Conservation (phyloP, 1,139 yeast genomes). For the Hemisphaericaspora subhashii region DNA sequence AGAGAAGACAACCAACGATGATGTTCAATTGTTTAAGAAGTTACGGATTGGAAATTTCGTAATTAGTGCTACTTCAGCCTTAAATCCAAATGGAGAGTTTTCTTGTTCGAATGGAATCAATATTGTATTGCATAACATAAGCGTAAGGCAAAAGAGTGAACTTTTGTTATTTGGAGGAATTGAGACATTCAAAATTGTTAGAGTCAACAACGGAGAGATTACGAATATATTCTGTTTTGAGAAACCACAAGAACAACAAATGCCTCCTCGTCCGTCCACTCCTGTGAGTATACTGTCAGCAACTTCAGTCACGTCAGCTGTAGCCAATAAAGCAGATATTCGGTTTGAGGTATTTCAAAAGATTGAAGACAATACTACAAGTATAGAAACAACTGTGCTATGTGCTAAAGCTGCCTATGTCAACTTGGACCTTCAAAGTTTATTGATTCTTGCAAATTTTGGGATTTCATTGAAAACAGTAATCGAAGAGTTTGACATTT, state of each 20-base stretch:
- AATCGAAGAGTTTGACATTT: slow-evolving; percentile 9
- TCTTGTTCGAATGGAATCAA: slow-evolving; percentile 27
- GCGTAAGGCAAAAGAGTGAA: slow-evolving; percentile 43
- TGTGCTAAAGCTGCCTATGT: slow-evolving; percentile 44
- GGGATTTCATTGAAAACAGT: slow-evolving; percentile 9
- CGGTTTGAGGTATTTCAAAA: slow-evolving; percentile 50
- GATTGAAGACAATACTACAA: slow-evolving; percentile 17
- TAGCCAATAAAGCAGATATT: slow-evolving; percentile 42
- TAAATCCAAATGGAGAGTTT: slow-evolving; percentile 40
- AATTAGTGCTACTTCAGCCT: slow-evolving; percentile 47
- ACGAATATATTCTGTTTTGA: slow-evolving; percentile 23
- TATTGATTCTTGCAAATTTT: slow-evolving; percentile 19
- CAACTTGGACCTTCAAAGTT: slow-evolving; percentile 27
- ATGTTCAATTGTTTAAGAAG: slow-evolving; percentile 28
- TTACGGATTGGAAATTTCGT: slow-evolving; percentile 34
- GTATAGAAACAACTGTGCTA: slow-evolving; percentile 41
- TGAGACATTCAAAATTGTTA: slow-evolving; percentile 27
- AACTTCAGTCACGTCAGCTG: slow-evolving; percentile 7
- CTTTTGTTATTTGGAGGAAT: slow-evolving; percentile 50
- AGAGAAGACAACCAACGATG: slow-evolving; percentile 13
- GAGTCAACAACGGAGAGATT: slow-evolving; percentile 18
- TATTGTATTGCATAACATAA: slow-evolving; percentile 30
- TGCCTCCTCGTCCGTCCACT: slow-evolving; percentile 5
- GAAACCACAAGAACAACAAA: slow-evolving; percentile 6
- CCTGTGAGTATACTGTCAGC: slow-evolving; percentile 10